These are phyloP conservation scores for Heritiera littoralis DNA, from an alignment of 345 rosid genomes.

Conservation along the genomic window DNA sequence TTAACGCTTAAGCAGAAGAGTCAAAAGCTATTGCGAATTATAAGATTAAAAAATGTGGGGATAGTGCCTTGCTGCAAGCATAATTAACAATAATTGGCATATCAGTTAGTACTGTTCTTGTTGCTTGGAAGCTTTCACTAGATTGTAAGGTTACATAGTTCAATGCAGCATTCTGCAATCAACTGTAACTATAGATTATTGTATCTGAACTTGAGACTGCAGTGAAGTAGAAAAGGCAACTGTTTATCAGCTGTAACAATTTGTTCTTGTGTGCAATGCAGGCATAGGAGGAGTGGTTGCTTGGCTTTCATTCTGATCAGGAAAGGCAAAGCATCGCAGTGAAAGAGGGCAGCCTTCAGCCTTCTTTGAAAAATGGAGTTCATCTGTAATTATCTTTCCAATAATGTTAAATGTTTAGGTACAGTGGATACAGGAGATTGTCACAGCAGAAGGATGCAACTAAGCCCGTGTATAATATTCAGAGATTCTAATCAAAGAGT, in stretches of 20 bases:
- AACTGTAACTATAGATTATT: neutral
- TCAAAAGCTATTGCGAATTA: neutral
- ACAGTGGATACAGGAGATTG: constrained; percentile 9
- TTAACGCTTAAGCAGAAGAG: neutral
- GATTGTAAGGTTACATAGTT: neutral
- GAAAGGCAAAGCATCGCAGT: constrained; percentile 23
- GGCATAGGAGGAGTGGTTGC: constrained; percentile 49
- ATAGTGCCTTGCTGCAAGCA: too few relatives aligned
- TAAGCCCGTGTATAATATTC: constrained; percentile 12
- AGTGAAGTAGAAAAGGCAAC: neutral
- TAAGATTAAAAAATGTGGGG: neutral
- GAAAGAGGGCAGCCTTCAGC: neutral
- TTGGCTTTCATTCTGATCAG: constrained; percentile 42
- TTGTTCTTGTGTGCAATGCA: constrained; percentile 31
- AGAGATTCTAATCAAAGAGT: constrained; percentile 1
- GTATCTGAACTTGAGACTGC: neutral
- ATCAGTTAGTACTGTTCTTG: too few relatives aligned
- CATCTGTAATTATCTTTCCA: constrained; percentile 22
- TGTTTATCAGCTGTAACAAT: constrained; percentile 10
- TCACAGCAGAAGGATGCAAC: neutral
- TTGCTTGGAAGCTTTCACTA: neutral
- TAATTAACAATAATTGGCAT: too few relatives aligned
- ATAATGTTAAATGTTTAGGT: constrained; percentile 17
- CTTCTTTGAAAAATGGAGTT: neutral
- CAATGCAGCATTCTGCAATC: neutral